Evolutionary conservation across 805 yeast species (phyloP).

Genomic region (Hanseniaspora valbyensis): DNA sequence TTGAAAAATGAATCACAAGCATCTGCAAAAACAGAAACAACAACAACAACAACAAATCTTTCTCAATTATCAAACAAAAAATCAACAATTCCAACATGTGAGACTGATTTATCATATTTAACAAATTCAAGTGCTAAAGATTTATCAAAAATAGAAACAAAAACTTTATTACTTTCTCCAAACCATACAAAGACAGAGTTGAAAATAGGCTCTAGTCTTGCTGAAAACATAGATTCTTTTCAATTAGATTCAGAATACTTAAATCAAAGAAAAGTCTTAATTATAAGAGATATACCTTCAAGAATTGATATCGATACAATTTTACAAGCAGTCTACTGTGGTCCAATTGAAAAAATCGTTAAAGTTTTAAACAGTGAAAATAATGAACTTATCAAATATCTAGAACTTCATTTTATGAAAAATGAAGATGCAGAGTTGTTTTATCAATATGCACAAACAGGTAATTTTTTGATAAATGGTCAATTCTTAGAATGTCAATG

Average conservation of each 20-base stretch:
- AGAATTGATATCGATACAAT: constrained; percentile 40
- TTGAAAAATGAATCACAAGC: neutral
- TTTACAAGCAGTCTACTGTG: constrained; percentile 51
- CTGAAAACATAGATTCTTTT: neutral
- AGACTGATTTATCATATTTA: neutral
- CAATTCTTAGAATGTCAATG: constrained; percentile 37
- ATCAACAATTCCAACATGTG: neutral
- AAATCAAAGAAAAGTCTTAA: constrained; percentile 26
- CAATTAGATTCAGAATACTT: constrained; percentile 3
- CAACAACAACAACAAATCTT: too few species aligned
- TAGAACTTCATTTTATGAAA: constrained; percentile 44
- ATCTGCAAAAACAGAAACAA: too few species aligned
- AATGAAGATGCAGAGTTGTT: constrained; percentile 46
- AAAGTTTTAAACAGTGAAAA: constrained; percentile 20
- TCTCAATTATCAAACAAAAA: too few species aligned
- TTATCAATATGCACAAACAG: constrained; percentile 40
- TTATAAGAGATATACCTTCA: constrained; percentile 33
- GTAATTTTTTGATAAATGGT: constrained; percentile 53
- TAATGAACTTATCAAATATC: constrained; percentile 21
- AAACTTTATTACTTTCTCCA: too few species aligned
- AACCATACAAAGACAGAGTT: neutral
- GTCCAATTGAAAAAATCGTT: constrained; percentile 49
- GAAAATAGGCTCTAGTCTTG: neutral
- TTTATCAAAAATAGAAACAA: neutral
- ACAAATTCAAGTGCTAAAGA: neutral